These are phyloP conservation scores for Posidonia australis DNA, from an alignment of 106 monocot species.

Conservation along the genomic window DNA sequence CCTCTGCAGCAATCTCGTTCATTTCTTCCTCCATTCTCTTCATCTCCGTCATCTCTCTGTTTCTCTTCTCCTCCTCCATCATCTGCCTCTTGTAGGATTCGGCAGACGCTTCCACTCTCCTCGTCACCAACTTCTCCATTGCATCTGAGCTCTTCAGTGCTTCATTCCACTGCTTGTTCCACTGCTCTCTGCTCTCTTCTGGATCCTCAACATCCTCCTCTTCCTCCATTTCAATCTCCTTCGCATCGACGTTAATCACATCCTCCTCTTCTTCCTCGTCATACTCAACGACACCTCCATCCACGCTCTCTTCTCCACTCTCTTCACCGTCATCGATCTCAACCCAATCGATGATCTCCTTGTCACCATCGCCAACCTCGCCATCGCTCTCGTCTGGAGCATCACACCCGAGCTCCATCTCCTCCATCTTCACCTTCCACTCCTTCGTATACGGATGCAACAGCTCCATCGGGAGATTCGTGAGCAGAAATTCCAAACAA, in stretches of 20 bases:
- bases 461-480: constrained; percentile 77
- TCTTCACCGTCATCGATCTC: constrained; percentile 35
- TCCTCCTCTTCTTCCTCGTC: constrained; percentile 19
- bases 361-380: constrained; percentile 19
- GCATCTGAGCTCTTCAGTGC: constrained; percentile 49
- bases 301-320: constrained; percentile 2
- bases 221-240: constrained; percentile 9
- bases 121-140: constrained; percentile 79
- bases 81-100: constrained; percentile 25
- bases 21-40: constrained; percentile 5
- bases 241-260: constrained; percentile 26
- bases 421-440: constrained; percentile 96
- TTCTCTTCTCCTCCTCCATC: constrained; percentile 22
- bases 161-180: constrained; percentile 73
- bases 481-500: constrained; percentile 78
- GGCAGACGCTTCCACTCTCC: constrained; percentile 41
- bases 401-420: constrained; percentile 83
- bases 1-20: constrained; percentile 1
- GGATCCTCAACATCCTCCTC: constrained; percentile 9
- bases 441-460: constrained; percentile 91
- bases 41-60: constrained; percentile 8
- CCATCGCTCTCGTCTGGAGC: constrained; percentile 65
- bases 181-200: constrained; percentile 68
- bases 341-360: constrained; percentile 28
- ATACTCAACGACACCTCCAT: constrained; percentile 16